Conservation (phyloP, 257 asterid genomes). For the Craterostigma plantagineum region DNA sequence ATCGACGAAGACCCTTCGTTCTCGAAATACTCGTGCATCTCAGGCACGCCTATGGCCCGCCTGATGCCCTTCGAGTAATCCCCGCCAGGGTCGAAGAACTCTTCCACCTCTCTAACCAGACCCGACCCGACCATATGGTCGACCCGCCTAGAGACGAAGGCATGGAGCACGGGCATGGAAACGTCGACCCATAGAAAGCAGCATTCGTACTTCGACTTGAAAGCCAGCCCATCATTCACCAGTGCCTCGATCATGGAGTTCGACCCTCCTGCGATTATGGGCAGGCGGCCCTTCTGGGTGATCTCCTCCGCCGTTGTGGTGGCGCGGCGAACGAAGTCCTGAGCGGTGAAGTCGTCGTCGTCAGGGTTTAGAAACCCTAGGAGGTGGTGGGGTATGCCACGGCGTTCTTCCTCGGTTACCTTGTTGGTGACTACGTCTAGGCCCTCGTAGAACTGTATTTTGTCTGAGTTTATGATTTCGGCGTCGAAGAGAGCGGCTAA, state of each 20-base stretch:
- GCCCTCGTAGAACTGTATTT: slow-evolving; percentile 1
- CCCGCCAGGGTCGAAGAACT: slow-evolving; percentile 19
- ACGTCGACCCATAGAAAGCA: slow-evolving; percentile 87
- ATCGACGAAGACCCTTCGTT: slow-evolving; percentile 15
- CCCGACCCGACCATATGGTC: slow-evolving; percentile 66
- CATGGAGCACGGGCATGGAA: slow-evolving; percentile 36
- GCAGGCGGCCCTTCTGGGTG: not conserved
- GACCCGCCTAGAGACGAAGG: slow-evolving; percentile 49
- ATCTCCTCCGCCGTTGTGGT: not conserved
- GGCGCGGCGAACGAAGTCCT: slow-evolving; percentile 1
- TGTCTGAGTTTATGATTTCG: slow-evolving; percentile 3
- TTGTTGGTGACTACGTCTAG: slow-evolving; percentile 3
- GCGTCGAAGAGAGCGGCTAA: not conserved
- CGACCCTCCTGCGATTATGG: slow-evolving; percentile 39
- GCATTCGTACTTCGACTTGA: slow-evolving; percentile 33
- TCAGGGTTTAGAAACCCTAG: not conserved
- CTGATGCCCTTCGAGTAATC: slow-evolving; percentile 63
- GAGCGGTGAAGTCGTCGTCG: slow-evolving; percentile 1
- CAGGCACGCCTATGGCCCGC: slow-evolving; percentile 82
- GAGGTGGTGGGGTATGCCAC: not conserved
- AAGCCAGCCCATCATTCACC: slow-evolving; percentile 9
- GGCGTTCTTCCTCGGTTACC: not conserved
- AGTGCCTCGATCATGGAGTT: slow-evolving; percentile 30
- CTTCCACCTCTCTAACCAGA: slow-evolving; percentile 44
- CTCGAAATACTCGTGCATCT: slow-evolving; percentile 32